Evolutionary conservation across 768 basidiomycete genomes (phyloP), one percentile per base, ranked within the genome.

Genomic region (Steccherinum ochraceum): DNA sequence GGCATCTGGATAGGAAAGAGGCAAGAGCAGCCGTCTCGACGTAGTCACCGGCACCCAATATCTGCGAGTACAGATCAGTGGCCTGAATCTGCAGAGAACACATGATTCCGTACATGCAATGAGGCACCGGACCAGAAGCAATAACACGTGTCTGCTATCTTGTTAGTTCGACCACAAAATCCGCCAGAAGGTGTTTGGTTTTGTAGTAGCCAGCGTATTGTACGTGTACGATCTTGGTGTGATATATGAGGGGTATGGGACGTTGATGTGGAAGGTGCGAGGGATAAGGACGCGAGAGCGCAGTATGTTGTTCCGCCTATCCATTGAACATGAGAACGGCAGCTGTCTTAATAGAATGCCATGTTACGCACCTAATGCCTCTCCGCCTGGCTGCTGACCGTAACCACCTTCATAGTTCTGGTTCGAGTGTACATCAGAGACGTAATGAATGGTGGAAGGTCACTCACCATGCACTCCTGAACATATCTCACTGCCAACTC

Each of bases 381-480:
- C 95, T 40, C 84, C 79, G 41, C 74, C 78, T 0, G 92, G 85
- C 2, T 78, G 72, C 61, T 93, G 89, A 0, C 90, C 92, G 58
- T 89, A 99, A 0, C 91, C 94, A 12, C 93, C 93, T 74, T 96
- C 93, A 61, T 93, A 90, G 2, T 84, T 84, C 94, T 97, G 39
- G 54, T 21, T 5, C 5, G 21, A 43, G 7, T n/a, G 21, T 43
- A 41, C 19, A 24, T 12, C 52, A 52, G 42, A 44, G 48, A 45
- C 35, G 23, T 35, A 7, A 16, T 40, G 40, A 54, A 27, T 21
- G 52, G 50, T 51, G 46, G 35, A 54, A 19, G 24, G 16, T 7
- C 18, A 62, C 77, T 58, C 62, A 94, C 93, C 65, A 85, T 74
- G 64, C 94, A 96, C 3, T 73, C 67, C 16, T 71, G 66, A 27